phyloP scores from a whole-genome alignment of 345 rosid genomes.

The Bruguiera sexangula region DNA sequence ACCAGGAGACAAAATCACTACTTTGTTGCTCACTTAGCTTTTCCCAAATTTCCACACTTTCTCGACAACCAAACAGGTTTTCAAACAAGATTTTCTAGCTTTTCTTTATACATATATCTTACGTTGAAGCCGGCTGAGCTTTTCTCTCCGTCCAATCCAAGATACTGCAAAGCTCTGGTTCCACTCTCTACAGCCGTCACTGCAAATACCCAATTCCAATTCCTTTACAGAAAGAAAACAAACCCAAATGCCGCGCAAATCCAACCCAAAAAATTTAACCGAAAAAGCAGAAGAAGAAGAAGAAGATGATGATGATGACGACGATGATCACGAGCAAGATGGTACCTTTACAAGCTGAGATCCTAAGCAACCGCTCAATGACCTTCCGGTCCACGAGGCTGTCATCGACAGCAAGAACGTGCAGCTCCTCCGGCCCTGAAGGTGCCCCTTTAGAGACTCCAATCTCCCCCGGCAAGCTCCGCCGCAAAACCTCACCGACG shows the following conservation, averaged over 20 bases:
- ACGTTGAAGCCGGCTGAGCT: slow-evolving; percentile 60
- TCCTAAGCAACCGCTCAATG: slow-evolving; percentile 69
- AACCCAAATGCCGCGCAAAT: background rate
- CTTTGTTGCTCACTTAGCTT: background rate
- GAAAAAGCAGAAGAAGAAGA: background rate
- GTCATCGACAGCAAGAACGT: slow-evolving; percentile 94
- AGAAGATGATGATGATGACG: no score
- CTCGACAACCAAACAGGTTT: slow-evolving; percentile 21
- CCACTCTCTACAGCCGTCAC: slow-evolving; percentile 76
- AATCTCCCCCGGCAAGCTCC: slow-evolving; percentile 9
- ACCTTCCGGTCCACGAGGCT: slow-evolving; percentile 76
- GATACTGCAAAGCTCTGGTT: slow-evolving; percentile 64
- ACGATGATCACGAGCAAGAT: no score
- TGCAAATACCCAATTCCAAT: slow-evolving; percentile 22
- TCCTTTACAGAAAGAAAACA: background rate
- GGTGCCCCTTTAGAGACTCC: slow-evolving; percentile 22
- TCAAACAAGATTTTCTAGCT: background rate
- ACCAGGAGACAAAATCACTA: background rate
- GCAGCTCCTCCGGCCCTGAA: slow-evolving; percentile 47
- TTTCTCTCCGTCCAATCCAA: slow-evolving; percentile 73
- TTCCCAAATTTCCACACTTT: background rate
- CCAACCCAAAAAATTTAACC: background rate
- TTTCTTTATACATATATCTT: slow-evolving; percentile 11
- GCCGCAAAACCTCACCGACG: slow-evolving; percentile 35
- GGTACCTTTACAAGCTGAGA: slow-evolving; percentile 76